Conservation (phyloP, 768 basidiomycete genomes). For the Amanita molliuscula region DNA sequence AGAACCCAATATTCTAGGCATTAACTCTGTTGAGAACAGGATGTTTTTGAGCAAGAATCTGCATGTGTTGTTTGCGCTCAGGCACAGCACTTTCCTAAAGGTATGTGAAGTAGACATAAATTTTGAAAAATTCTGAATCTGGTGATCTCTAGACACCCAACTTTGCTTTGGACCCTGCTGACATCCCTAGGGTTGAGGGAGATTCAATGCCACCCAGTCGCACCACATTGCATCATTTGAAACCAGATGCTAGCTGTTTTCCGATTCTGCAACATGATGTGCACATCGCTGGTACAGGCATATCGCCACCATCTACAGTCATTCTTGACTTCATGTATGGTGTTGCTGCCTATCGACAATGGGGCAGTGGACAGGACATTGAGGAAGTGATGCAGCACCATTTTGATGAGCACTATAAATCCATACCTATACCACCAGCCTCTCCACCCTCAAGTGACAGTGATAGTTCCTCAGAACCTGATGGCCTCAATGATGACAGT, state of each 20-base stretch:
- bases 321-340: conserved; percentile 8
- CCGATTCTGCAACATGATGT: background rate
- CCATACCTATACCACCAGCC: too few relatives aligned
- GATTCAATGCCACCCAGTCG: conserved; percentile 10
- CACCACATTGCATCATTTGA: conserved; percentile 10
- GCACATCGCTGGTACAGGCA: too few relatives aligned
- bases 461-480: too few relatives aligned
- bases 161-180: conserved; percentile 6
- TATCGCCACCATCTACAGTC: background rate
- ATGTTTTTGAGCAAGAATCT: conserved; percentile 5
- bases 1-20: too few relatives aligned
- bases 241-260: background rate
- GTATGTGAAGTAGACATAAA: too few relatives aligned
- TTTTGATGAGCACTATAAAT: too few relatives aligned
- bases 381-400: too few relatives aligned
- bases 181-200: conserved; percentile 8
- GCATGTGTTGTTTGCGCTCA: background rate
- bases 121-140: conserved; percentile 3
- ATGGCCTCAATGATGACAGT: too few relatives aligned
- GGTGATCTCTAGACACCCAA: conserved; percentile 2
- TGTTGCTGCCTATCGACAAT: conserved; percentile 10
- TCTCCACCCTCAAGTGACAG: too few relatives aligned
- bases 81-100: background rate
- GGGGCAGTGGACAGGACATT: conserved; percentile 8
- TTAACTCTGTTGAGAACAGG: conserved; percentile 8